Evolutionary conservation across 2,329 filamentous ascomycete genomes (phyloP).

Genomic region (Phialophora tarda): DNA sequence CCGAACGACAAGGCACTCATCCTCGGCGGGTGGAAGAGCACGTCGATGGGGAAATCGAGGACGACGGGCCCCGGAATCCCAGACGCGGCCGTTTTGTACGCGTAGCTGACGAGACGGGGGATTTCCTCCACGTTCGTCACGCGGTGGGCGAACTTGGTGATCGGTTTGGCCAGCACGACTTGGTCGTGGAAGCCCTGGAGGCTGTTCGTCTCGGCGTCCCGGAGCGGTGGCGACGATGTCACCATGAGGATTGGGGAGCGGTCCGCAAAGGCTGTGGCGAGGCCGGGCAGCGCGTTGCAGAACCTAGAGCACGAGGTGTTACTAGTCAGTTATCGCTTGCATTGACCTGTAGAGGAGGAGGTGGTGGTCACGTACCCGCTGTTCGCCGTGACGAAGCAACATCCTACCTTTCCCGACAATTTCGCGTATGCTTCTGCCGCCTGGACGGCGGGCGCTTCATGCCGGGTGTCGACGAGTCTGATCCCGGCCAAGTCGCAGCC

Average conservation of each 20-base stretch:
- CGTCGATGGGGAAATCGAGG: constrained; percentile 45
- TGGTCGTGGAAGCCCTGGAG: constrained; percentile 57
- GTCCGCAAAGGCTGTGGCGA: constrained; percentile 55
- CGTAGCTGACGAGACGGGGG: constrained; percentile 53
- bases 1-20: constrained; percentile 50
- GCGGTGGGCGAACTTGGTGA: constrained; percentile 56
- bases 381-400: constrained; percentile 57
- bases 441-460: constrained; percentile 57
- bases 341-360: not conserved
- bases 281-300: constrained; percentile 53
- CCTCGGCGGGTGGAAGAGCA: constrained; percentile 52
- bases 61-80: constrained; percentile 49
- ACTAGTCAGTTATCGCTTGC: not conserved
- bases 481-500: constrained; percentile 51
- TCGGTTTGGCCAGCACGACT: constrained; percentile 50
- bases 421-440: constrained; percentile 56
- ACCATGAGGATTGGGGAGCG: constrained; percentile 54
- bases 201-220: constrained; percentile 55
- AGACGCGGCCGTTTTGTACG: constrained; percentile 48
- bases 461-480: constrained; percentile 53
- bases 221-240: constrained; percentile 52
- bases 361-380: constrained; percentile 48
- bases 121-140: constrained; percentile 54
- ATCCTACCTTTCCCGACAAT: constrained; percentile 51
- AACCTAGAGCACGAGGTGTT: constrained; percentile 43